A percentile compares a stretch with the other conserved stretches of the same genome.
These are phyloP conservation scores for Ananas comosus DNA, from an alignment of 176 grass and related monocot species.

Conservation along the genomic window DNA sequence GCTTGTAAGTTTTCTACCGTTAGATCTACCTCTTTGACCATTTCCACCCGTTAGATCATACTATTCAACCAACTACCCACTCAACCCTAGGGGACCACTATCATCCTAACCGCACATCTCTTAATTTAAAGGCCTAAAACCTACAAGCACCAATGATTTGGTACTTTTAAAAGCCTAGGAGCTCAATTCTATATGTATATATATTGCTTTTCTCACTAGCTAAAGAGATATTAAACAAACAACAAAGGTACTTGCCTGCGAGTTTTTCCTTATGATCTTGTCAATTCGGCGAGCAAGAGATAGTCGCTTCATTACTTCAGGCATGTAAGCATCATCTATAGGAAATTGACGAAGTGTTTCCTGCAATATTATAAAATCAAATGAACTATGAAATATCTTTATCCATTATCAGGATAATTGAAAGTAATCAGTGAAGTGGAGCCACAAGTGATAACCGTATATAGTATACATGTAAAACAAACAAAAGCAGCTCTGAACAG, in stretches of 20 bases:
- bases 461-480: too few species aligned
- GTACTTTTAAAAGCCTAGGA: too few species aligned
- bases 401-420: not conserved
- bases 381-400: not conserved
- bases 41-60: too few species aligned
- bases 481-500: too few species aligned
- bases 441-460: not conserved
- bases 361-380: conserved; percentile 30
- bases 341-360: conserved; percentile 88
- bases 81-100: too few species aligned
- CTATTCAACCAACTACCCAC: too few species aligned
- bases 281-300: conserved; percentile 79
- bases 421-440: not conserved
- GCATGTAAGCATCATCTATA: conserved; percentile 68
- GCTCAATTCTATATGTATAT: not conserved
- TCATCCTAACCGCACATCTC: too few species aligned
- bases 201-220: not conserved
- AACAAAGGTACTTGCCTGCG: conserved; percentile 40
- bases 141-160: too few species aligned
- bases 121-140: too few species aligned
- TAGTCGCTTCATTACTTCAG: conserved; percentile 56
- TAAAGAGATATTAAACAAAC: not conserved
- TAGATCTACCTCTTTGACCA: too few species aligned
- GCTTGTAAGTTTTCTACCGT: too few species aligned
- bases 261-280: conserved; percentile 54